Evolutionary conservation across 176 grass and related monocot species (phyloP).

Genomic region (barley (Hordeum vulgare)): DNA sequence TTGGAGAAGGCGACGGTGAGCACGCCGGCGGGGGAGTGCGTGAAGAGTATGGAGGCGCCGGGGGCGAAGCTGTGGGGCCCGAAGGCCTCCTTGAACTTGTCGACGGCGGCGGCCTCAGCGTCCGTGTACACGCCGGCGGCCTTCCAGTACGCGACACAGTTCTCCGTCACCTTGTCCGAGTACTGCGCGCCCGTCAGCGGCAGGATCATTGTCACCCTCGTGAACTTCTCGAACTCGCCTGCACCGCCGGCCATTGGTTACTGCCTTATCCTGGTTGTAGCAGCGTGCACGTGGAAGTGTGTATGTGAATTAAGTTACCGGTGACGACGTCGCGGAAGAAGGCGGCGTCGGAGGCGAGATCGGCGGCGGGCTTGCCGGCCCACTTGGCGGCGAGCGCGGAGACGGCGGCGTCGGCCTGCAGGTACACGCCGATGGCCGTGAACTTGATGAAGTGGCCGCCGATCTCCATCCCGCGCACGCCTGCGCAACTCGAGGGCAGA

Average conservation of each 20-base stretch:
- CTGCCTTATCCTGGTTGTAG: no score
- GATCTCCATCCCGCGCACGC: constrained; percentile 66
- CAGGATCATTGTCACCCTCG: constrained; percentile 54
- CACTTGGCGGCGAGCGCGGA: constrained; percentile 45
- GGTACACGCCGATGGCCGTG: constrained; percentile 87
- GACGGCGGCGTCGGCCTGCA: constrained; percentile 53
- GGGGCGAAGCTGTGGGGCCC: constrained; percentile 59
- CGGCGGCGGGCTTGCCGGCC: constrained; percentile 50
- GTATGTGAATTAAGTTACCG: no score
- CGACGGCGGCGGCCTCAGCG: constrained; percentile 50
- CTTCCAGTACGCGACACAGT: constrained; percentile 72
- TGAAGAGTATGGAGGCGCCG: constrained; percentile 88
- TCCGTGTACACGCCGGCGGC: constrained; percentile 58
- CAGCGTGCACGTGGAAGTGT: no score
- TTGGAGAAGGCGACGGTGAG: constrained; percentile 74
- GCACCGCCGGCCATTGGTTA: not conserved
- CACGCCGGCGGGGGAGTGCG: constrained; percentile 45
- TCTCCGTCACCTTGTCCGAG: constrained; percentile 80
- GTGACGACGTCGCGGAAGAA: constrained; percentile 71
- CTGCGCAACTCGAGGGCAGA: constrained; percentile 3
- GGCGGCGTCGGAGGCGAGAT: constrained; percentile 38
- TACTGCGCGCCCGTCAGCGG: constrained; percentile 78
- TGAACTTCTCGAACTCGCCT: constrained; percentile 88
- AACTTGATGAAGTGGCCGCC: constrained; percentile 72
- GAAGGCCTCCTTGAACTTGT: constrained; percentile 67